Evolutionary conservation across 2,329 filamentous ascomycete genomes (phyloP).

Genomic region (Calonectria hawksworthii): DNA sequence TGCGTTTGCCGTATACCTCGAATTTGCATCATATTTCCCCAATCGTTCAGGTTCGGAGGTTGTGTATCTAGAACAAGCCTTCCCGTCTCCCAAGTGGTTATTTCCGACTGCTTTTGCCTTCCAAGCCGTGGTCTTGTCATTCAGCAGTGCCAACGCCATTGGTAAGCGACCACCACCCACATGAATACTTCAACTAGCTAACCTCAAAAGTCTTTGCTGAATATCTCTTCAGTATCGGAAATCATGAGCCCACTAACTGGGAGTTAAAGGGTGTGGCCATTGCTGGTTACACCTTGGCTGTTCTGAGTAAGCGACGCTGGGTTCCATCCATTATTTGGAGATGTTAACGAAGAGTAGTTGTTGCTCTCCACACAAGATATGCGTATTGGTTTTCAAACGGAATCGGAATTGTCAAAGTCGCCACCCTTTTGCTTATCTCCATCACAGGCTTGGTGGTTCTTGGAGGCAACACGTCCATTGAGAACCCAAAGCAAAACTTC

Average conservation of each 20-base stretch:
- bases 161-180: constrained; percentile 48
- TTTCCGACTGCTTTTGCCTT: constrained; percentile 75
- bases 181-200: background rate
- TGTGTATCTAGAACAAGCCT: constrained; percentile 78
- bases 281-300: constrained; percentile 71
- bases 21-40: constrained; percentile 75
- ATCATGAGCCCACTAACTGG: constrained; percentile 67
- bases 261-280: constrained; percentile 76
- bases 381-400: constrained; percentile 68
- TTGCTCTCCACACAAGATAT: constrained; percentile 67
- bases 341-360: constrained; percentile 40
- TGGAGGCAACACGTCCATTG: constrained; percentile 50
- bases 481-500: constrained; percentile 52
- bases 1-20: constrained; percentile 71
- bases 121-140: constrained; percentile 73
- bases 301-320: constrained; percentile 59
- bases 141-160: constrained; percentile 75
- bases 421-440: constrained; percentile 72
- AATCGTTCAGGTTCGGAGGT: constrained; percentile 76
- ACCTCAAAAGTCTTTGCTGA: constrained; percentile 65
- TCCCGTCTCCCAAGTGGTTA: constrained; percentile 72
- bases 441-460: constrained; percentile 74
- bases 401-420: constrained; percentile 70
- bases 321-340: background rate
- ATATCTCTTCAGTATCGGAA: constrained; percentile 72